These are phyloP conservation scores for Penicillium lividum DNA, from an alignment of 495 filamentous ascomycete species.

Conservation along the genomic window DNA sequence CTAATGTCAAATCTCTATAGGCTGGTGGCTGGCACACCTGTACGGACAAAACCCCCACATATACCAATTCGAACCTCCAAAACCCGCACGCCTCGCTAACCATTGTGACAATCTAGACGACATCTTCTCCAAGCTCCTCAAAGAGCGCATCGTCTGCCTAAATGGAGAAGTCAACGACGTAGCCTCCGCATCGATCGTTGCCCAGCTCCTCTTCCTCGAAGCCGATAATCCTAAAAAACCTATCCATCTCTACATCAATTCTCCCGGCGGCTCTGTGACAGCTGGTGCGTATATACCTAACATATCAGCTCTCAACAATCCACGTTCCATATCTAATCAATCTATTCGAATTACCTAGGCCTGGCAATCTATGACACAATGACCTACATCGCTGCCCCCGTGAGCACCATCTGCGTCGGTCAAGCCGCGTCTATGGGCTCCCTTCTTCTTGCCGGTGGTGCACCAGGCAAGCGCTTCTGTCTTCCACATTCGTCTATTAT, in stretches of 20 bases:
- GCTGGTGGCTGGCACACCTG: conserved; percentile 89
- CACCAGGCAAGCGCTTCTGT: conserved; percentile 81
- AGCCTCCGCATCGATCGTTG: conserved; percentile 86
- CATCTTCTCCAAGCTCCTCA: conserved; percentile 78
- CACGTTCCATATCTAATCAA: too few relatives aligned
- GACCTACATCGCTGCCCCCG: conserved; percentile 90
- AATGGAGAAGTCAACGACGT: conserved; percentile 90
- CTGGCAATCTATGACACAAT: conserved; percentile 99
- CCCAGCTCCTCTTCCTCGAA: conserved; percentile 96
- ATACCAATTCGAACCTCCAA: background rate
- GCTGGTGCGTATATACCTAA: conserved; percentile 49
- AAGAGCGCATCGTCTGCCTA: conserved; percentile 93
- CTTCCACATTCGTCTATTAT: conserved; percentile 92
- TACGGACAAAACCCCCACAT: conserved; percentile 34
- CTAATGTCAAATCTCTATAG: conserved; percentile 40
- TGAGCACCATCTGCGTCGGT: conserved; percentile 92
- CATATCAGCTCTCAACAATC: background rate
- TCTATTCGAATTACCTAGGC: conserved; percentile 38
- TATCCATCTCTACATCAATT: conserved; percentile 97
- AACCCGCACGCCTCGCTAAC: conserved; percentile 15
- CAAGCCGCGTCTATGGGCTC: conserved; percentile 96
- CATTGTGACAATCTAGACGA: conserved; percentile 58
- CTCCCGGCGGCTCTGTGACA: conserved; percentile 93
- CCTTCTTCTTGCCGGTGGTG: conserved; percentile 81
- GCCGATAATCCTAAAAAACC: conserved; percentile 91